phyloP scores from a whole-genome alignment of 2,329 filamentous ascomycete genomes.

The Sporothrix brasiliensis region DNA sequence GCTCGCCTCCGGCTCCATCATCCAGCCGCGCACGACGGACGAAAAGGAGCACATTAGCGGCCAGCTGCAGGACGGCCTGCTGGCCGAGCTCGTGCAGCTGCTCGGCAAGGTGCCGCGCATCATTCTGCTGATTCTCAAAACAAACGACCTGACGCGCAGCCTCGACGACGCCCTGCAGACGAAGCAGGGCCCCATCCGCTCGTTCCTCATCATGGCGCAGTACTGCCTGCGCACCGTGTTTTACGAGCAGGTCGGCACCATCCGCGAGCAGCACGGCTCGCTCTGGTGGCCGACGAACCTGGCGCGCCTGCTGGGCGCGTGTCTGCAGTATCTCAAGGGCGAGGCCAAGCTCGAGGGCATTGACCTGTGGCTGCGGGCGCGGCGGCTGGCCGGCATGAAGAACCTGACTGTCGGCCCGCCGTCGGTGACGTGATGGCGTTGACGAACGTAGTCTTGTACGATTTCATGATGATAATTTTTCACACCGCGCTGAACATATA shows the following conservation, averaged over 20 bases:
- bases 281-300: conserved; percentile 63
- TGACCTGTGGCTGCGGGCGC: conserved; percentile 62
- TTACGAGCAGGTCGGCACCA: conserved; percentile 63
- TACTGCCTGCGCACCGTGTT: conserved; percentile 70
- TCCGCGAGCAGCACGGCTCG: conserved; percentile 55
- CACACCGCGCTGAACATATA: neutral
- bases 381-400: conserved; percentile 50
- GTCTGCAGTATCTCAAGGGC: conserved; percentile 61
- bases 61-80: conserved; percentile 82
- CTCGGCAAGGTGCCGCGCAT: conserved; percentile 87
- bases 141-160: conserved; percentile 91
- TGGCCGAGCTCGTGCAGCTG: conserved; percentile 85
- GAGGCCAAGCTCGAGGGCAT: conserved; percentile 65
- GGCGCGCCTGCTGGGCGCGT: conserved; percentile 57
- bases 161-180: conserved; percentile 90
- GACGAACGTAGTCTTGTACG: neutral
- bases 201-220: conserved; percentile 68
- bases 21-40: conserved; percentile 62
- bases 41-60: conserved; percentile 88
- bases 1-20: conserved; percentile 60
- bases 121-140: conserved; percentile 94
- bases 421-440: neutral
- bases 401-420: conserved; percentile 21
- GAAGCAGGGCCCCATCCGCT: conserved; percentile 64
- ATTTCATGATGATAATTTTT: neutral